Base-by-base conservation (phyloP, 345 rosid species). In the Salix udensis region DNA sequence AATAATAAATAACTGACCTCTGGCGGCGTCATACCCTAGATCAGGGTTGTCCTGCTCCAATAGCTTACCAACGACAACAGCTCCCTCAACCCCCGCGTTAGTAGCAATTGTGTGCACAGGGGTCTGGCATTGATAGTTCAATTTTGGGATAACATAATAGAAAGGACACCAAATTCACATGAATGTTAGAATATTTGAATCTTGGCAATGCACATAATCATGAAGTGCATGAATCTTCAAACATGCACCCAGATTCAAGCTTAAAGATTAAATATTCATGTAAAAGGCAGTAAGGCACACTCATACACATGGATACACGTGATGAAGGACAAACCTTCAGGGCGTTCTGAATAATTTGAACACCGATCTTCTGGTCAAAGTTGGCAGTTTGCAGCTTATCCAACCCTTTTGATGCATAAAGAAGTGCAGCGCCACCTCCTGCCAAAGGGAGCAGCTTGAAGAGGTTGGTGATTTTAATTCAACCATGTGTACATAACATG, bases 391-490 rank as follows among this genome's bases (percentile, higher is more conserved):
- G 87, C 82, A 96, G 83, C 81, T 89, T 93, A 70, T 92, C 99
- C 83, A 96, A 87, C 77, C 89, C 95, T 82, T 89, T 93, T 3
- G 97, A 79, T 13, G 99, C 99, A 77, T 91, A 92, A 67, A 96
- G 88, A 81, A 96, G 95, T 70, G 98, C 98, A 55, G 89, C 94
- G 72, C 99, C 99, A 68, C 99, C 99, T 73, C 99, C 98, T 95
- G 76, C 31, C 79, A 24, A 42, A 15, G 44, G 10, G 31, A n/a
- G 55, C 30, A 36, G 4, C 10, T 48, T 16, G 10, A n/a, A 23
- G 30, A 23, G 28, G 16, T 16, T 10, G 24, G 4, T 30, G 46
- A 9, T 48, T 74, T 15, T 2, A 40, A 15, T 37, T 30, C 52
- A 14, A 24, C 39, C 10, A 23, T 21, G 37, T 14, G 15, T 36